These are phyloP conservation scores for Phytopythium aichiense DNA, from an alignment of 352 stramenopile species.

Conservation along the genomic window DNA sequence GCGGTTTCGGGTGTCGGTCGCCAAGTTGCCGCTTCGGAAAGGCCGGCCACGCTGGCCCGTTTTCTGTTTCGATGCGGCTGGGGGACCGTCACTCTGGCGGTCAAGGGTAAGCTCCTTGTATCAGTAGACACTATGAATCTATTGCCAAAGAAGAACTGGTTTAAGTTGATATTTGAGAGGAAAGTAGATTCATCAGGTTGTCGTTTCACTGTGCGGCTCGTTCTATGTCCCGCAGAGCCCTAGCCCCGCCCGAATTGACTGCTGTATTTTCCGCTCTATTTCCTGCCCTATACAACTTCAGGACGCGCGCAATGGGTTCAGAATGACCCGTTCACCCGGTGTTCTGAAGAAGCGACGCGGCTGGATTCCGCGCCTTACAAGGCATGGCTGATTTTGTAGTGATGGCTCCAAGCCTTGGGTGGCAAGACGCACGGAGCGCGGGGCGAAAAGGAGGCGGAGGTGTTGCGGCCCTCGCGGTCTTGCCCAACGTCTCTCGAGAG, in stretches of 20 bases:
- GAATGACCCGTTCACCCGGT: neutral
- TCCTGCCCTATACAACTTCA: neutral
- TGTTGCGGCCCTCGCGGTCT: no score
- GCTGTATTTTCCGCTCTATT: neutral
- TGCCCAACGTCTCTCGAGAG: no score
- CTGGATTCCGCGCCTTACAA: neutral
- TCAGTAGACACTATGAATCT: no score
- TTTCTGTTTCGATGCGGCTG: neutral
- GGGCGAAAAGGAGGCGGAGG: no score
- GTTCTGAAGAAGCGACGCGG: conserved; percentile 1
- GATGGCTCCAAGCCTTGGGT: no score
- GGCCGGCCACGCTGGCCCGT: neutral
- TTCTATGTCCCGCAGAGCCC: neutral
- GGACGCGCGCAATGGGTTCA: neutral
- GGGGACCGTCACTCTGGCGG: neutral
- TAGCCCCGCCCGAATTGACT: neutral
- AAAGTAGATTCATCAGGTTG: neutral
- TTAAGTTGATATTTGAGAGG: neutral
- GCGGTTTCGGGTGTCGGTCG: neutral
- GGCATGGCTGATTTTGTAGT: neutral
- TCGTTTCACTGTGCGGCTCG: neutral
- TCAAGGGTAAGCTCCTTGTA: neutral
- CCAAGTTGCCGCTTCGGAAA: conserved; percentile 3
- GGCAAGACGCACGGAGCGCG: no score
- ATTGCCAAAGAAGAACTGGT: no score